Evolutionary conservation across 2,329 filamentous ascomycete genomes (phyloP), one percentile per base, ranked within the genome.

Genomic region (Penicillium decumbens): DNA sequence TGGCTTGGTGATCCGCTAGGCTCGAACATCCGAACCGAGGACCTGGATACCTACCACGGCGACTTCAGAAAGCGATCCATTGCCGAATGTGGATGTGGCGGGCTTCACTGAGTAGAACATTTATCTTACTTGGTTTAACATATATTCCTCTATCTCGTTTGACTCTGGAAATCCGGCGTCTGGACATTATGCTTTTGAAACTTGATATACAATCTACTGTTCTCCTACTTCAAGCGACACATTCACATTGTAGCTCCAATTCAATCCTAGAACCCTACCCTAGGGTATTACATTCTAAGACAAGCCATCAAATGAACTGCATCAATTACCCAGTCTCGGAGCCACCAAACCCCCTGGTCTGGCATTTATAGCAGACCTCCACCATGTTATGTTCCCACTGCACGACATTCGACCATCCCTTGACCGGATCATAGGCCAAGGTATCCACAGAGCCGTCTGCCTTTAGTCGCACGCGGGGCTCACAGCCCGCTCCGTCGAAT

Each of bases 21-120:
- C 43, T 61, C 65, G n/a, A 59, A 69, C 29, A 57, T 74, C 29
- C 64, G 65, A 9, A 65, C 67, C 1, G 71, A 73, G 4, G 64
- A 66, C 4, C 51, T 75, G 6, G 73, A 75, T 44, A 67, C 63
- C 5, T 75, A 75, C 53, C 73, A 75, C 49, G 71, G 72, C 12
- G 71, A 74, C 43, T 75, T 73, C 56, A 71, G 65, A 55, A 68
- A 67, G 54, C 60, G 61, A 29, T 65, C 63, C n/a, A 52, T 47
- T 4, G 61, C 57, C 10, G 62, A 60, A 12, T 72, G 69, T 50
- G 67, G 65, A 13, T 67, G 62, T 45, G 65, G 62, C 35, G 56
- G 41, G 20, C 50, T 53, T 30, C 62, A 64, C 47, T 65, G 45
- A 50, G 41, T 39, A 33, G 8, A 18, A 3, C 32, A 28, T 28